Conservation (phyloP, 257 asterid genomes). For the Pogostemon cablin region DNA sequence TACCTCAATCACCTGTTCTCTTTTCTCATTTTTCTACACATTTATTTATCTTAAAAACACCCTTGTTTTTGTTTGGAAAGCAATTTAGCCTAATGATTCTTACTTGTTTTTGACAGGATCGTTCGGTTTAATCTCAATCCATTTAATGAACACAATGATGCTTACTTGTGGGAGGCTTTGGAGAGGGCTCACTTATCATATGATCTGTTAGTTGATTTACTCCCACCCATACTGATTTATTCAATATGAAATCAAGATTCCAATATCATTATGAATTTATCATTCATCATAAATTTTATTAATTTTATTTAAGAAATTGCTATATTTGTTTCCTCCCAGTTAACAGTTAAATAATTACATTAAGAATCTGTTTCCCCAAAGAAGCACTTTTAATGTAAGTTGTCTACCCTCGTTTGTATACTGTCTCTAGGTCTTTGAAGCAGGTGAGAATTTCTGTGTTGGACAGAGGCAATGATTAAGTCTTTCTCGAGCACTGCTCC, state of each 20-base stretch:
- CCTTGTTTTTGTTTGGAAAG: no score
- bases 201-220: no score
- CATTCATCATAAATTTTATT: no score
- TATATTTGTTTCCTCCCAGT: no score
- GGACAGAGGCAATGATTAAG: constrained; percentile 92
- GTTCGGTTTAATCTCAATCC: constrained; percentile 97
- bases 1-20: constrained; percentile 97
- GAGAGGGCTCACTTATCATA: constrained; percentile 96
- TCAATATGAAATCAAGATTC: no score
- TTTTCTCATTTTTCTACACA: constrained; percentile 79
- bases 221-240: no score
- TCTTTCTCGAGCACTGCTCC: constrained; percentile 94
- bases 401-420: neutral
- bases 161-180: constrained; percentile 97
- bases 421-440: constrained; percentile 77
- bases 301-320: no score
- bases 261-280: no score
- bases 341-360: no score
- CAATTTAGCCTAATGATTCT: constrained; percentile 8
- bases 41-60: neutral
- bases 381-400: neutral
- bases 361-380: no score
- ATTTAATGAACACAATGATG: constrained; percentile 90
- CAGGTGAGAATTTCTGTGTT: constrained; percentile 96
- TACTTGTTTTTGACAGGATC: constrained; percentile 52